Evolutionary conservation across 2,329 filamentous ascomycete species (phyloP).

Genomic region (Aspergillus sp.): DNA sequence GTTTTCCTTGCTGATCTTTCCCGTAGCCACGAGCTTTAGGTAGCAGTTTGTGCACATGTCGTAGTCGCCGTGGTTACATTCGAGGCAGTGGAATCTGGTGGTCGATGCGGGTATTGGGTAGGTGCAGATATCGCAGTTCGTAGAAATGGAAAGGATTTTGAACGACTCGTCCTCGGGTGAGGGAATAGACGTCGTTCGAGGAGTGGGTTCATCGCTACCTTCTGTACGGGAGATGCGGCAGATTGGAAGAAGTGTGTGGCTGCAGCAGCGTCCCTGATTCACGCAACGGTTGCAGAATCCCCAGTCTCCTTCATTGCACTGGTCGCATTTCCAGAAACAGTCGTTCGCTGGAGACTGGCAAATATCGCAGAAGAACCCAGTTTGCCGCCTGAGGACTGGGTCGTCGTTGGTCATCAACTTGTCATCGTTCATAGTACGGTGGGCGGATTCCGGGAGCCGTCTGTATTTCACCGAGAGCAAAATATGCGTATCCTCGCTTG

Average conservation of each 20-base stretch:
- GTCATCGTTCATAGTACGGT: slow-evolving; percentile 30
- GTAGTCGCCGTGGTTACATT: slow-evolving; percentile 72
- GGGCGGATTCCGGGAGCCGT: slow-evolving; percentile 18
- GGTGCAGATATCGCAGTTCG: slow-evolving; percentile 69
- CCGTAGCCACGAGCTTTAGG: slow-evolving; percentile 51
- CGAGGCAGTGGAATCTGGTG: slow-evolving; percentile 69
- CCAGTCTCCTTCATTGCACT: slow-evolving; percentile 89
- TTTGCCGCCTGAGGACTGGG: slow-evolving; percentile 58
- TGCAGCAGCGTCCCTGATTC: slow-evolving; percentile 70
- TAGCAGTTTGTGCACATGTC: slow-evolving; percentile 80
- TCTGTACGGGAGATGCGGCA: slow-evolving; percentile 45
- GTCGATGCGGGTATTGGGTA: slow-evolving; percentile 60
- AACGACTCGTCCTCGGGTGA: slow-evolving; percentile 40
- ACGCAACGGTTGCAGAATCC: slow-evolving; percentile 86
- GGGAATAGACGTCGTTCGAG: slow-evolving; percentile 4
- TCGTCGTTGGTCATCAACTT: slow-evolving; percentile 54
- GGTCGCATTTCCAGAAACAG: slow-evolving; percentile 81
- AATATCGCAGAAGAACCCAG: slow-evolving; percentile 73
- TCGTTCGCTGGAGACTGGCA: slow-evolving; percentile 67
- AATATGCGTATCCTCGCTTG: slow-evolving; percentile 39
- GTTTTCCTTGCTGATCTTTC: slow-evolving; percentile 63
- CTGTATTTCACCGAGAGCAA: slow-evolving; percentile 33
- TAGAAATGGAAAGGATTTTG: slow-evolving; percentile 61
- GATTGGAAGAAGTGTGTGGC: slow-evolving; percentile 69
- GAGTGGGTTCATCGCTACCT: slow-evolving; percentile 3